These are phyloP conservation scores for Backusella parvicylindrica DNA, from an alignment of 192 early-diverging fungal species.

Conservation along the genomic window DNA sequence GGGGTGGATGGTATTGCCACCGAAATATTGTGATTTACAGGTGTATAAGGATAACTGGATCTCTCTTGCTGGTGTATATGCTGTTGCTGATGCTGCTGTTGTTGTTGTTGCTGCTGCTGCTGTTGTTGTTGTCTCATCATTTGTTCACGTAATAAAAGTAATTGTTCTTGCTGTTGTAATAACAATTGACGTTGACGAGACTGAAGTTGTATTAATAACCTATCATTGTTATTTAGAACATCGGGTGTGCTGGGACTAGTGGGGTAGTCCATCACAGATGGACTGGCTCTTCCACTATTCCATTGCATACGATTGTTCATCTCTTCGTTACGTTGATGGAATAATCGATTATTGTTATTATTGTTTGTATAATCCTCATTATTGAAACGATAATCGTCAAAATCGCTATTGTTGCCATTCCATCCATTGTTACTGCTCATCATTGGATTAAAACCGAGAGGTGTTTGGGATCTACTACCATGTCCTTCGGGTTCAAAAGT, in stretches of 20 bases:
- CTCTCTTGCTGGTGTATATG: slow-evolving; percentile 33
- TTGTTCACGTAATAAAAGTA: slow-evolving; percentile 17
- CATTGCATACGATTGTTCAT: background rate
- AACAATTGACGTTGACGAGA: slow-evolving; percentile 11
- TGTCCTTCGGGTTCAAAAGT: background rate
- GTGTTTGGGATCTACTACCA: background rate
- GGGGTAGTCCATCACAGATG: slow-evolving; percentile 2
- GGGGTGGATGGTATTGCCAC: background rate
- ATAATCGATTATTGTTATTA: background rate
- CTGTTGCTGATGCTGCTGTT: slow-evolving; percentile 11
- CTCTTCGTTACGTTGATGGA: background rate
- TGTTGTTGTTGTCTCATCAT: slow-evolving; percentile 12
- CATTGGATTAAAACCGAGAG: background rate
- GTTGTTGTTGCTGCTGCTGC: background rate
- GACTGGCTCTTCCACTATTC: background rate
- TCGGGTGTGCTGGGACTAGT: slow-evolving; percentile 2
- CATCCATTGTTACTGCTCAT: background rate
- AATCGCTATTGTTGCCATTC: background rate
- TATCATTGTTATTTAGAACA: background rate
- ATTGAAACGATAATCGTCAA: background rate
- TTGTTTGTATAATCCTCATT: background rate
- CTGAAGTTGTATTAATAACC: slow-evolving; percentile 9
- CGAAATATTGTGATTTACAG: slow-evolving; percentile 12
- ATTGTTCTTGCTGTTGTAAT: slow-evolving; percentile 14
- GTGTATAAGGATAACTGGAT: slow-evolving; percentile 23